phyloP scores from a whole-genome alignment of 129 eudicot species.

The Lactuca sativa region DNA sequence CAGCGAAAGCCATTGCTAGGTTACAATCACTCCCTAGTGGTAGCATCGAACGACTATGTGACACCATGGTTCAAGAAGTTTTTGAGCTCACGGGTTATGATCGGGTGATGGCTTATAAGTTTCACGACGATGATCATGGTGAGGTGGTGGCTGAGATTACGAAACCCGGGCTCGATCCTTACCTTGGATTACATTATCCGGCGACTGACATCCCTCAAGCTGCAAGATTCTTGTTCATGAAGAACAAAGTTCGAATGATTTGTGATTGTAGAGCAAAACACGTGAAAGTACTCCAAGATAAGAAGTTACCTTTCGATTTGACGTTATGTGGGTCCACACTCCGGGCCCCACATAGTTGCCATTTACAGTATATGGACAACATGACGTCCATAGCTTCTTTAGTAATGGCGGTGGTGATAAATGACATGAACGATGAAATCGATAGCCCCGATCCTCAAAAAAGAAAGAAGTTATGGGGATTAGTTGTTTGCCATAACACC shows the following conservation, averaged over 20 bases:
- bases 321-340: constrained; percentile 91
- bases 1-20: constrained; percentile 86
- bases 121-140: constrained; percentile 97
- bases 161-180: constrained; percentile 89
- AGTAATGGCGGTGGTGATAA: constrained; percentile 90
- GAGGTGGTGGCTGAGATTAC: constrained; percentile 85
- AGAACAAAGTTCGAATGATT: constrained; percentile 90
- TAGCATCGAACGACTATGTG: constrained; percentile 75
- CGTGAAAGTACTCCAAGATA: constrained; percentile 78
- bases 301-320: constrained; percentile 60
- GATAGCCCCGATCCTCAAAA: constrained; percentile 53
- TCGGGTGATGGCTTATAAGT: constrained; percentile 88
- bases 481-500: constrained; percentile 89
- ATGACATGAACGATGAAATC: constrained; percentile 67
- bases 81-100: constrained; percentile 96
- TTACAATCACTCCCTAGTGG: constrained; percentile 91
- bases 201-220: constrained; percentile 98
- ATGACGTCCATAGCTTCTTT: constrained; percentile 92
- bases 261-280: constrained; percentile 82
- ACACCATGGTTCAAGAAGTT: constrained; percentile 96
- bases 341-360: constrained; percentile 94
- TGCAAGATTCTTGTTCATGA: constrained; percentile 94
- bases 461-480: constrained; percentile 87
- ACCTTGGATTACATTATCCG: constrained; percentile 92
- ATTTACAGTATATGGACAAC: constrained; percentile 88